Evolutionary conservation across 116 monocot species (phyloP), one percentile per base, ranked within the genome.

Genomic region (Posidonia oceanica): DNA sequence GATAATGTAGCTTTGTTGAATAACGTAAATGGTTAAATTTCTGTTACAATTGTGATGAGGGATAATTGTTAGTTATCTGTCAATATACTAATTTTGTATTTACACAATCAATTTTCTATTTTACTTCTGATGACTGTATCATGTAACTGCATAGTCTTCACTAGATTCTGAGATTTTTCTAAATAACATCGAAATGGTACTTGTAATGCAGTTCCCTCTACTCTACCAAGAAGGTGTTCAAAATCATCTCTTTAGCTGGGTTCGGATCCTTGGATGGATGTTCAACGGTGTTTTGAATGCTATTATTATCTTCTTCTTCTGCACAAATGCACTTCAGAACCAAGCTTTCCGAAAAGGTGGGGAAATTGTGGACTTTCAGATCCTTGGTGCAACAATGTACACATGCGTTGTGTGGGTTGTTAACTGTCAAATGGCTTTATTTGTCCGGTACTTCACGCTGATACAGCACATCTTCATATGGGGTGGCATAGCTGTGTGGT

Each of bases 361-460:
- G 7, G 70, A 82, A 42, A 67, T 58, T 17, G 61, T 72, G 1
- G 75, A 59, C 68, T 4, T 72, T 54, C 67, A 74, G 23, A 64
- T 74, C 2, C 38, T 80, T 1, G 83, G 83, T 4, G 74, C 77
- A 37, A 71, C 70, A 53, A 86, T 86, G 86, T 86, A 80, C 71
- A 83, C 86, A 5, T 80, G 78, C 36, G 72, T 83, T n/a, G 73
- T 89, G 6, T 89, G 85, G 89, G 72, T 81, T 5, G 85, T 89
- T 17, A 85, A 85, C 74, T 61, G 83, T 39, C 89, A 85, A 61
- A 85, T 89, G 59, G 83, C 81, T 18, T 68, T 85, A 10, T 77
- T 72, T 36, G 73, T 83, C 60, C 75, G 78, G 69, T 77, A 86
- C 70, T 86, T 86, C 78, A 86, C 86, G 0, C 66, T 80, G 70